These are phyloP conservation scores for Simplicillium aogashimaense DNA, from an alignment of 2,329 filamentous ascomycete species.

Conservation along the genomic window DNA sequence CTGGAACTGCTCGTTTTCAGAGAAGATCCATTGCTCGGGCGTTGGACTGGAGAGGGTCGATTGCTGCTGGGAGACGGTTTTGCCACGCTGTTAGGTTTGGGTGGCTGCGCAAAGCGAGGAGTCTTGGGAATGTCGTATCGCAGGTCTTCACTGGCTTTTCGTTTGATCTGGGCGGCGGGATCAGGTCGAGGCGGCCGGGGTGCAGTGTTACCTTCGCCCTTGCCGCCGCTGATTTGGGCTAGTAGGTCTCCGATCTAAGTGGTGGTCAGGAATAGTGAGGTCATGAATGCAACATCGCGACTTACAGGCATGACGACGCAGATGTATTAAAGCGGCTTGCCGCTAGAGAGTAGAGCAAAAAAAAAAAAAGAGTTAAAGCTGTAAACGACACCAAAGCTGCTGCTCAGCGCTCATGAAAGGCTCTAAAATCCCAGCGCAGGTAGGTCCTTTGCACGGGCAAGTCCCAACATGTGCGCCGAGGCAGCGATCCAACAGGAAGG, in stretches of 20 bases:
- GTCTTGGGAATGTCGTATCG: conserved; percentile 29
- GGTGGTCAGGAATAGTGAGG: not conserved
- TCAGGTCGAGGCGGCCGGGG: conserved; percentile 15
- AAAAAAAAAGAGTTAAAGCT: not conserved
- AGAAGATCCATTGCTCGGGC: not conserved
- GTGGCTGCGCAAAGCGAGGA: conserved; percentile 18
- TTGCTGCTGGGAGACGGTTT: not conserved
- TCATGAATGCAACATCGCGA: not conserved
- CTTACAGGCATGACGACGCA: conserved; percentile 11
- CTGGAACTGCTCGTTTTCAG: too few species aligned
- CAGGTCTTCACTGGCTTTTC: conserved; percentile 46
- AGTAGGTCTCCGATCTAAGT: conserved; percentile 42
- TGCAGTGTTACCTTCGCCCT: conserved; percentile 25
- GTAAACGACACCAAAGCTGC: not conserved
- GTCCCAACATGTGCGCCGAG: conserved; percentile 6
- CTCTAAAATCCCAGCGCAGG: conserved; percentile 5
- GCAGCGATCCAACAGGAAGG: not conserved
- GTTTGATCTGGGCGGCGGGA: conserved; percentile 30
- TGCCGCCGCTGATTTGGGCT: conserved; percentile 50
- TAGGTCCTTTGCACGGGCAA: conserved; percentile 3
- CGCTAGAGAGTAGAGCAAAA: not conserved
- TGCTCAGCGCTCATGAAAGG: conserved; percentile 7
- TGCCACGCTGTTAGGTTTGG: conserved; percentile 6
- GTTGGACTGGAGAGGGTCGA: conserved; percentile 2
- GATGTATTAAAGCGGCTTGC: not conserved